Percentiles rank a stretch among this genome's conserved stretches.
Conservation (phyloP, 495 filamentous ascomycete genomes). For the Annulohypoxylon bovei region DNA sequence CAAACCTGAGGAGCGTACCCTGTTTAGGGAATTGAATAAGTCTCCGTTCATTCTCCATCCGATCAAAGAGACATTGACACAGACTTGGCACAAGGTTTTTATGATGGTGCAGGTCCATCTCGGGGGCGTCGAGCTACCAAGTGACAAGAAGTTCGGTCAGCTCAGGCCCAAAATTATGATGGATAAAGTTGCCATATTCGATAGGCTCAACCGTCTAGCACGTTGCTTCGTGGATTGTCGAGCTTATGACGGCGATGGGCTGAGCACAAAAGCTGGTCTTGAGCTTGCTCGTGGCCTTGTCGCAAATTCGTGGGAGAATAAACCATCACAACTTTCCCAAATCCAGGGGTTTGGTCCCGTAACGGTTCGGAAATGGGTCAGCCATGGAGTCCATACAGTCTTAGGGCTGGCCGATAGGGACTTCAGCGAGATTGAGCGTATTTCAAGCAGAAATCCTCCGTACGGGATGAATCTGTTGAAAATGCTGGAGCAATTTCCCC, state of each 20-base stretch:
- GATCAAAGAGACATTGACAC: constrained; percentile 78
- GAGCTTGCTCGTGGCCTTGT: constrained; percentile 81
- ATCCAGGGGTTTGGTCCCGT: constrained; percentile 83
- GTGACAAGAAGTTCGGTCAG: constrained; percentile 67
- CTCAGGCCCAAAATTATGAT: constrained; percentile 69
- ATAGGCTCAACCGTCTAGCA: constrained; percentile 76
- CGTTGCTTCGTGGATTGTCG: constrained; percentile 90
- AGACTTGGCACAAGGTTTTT: constrained; percentile 84
- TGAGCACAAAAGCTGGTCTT: constrained; percentile 73
- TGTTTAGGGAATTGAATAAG: constrained; percentile 87
- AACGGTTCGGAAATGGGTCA: constrained; percentile 78
- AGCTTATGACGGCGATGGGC: constrained; percentile 70
- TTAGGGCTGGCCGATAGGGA: constrained; percentile 75
- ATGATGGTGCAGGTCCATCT: constrained; percentile 85
- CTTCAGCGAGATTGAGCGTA: constrained; percentile 75
- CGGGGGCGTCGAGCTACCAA: constrained; percentile 76
- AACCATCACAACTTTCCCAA: constrained; percentile 85
- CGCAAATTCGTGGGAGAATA: constrained; percentile 87
- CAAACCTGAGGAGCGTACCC: constrained; percentile 74
- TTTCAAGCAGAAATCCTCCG: constrained; percentile 81
- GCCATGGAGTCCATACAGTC: constrained; percentile 74
- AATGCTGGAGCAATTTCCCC: constrained; percentile 76
- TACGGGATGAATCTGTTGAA: constrained; percentile 78
- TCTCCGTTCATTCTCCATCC: constrained; percentile 76
- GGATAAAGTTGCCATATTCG: constrained; percentile 79